Conservation (phyloP, 1,139 yeast species). For the Suhomyces yuchorum region DNA sequence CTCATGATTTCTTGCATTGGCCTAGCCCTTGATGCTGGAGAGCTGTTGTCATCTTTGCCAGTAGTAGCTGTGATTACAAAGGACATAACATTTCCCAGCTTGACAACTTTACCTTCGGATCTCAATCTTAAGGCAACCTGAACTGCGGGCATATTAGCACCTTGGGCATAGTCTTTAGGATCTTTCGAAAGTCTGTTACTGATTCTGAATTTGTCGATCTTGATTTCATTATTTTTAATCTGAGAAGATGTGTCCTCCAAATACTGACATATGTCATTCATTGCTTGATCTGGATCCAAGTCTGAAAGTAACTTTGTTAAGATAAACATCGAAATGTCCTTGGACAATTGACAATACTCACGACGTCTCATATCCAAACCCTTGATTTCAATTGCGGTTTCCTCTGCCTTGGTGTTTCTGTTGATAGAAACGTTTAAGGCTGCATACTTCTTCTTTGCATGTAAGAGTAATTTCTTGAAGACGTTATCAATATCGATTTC, state of each 20-base stretch:
- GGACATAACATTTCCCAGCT: conserved; percentile 89
- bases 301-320: conserved; percentile 73
- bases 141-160: conserved; percentile 87
- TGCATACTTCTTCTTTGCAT: conserved; percentile 98
- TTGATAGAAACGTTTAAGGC: conserved; percentile 67
- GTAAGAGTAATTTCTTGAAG: conserved; percentile 79
- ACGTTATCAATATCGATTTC: conserved; percentile 97
- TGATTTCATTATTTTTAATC: conserved; percentile 61
- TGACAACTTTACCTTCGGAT: conserved; percentile 78
- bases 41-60: conserved; percentile 38
- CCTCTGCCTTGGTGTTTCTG: conserved; percentile 53
- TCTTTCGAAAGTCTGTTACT: conserved; percentile 78
- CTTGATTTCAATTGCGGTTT: conserved; percentile 74
- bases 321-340: conserved; percentile 79
- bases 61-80: conserved; percentile 65
- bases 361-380: conserved; percentile 98
- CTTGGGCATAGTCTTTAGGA: conserved; percentile 73
- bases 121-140: conserved; percentile 85
- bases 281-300: conserved; percentile 74
- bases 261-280: conserved; percentile 71
- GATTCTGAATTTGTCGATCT: conserved; percentile 66
- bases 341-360: conserved; percentile 91
- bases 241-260: conserved; percentile 62
- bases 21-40: conserved; percentile 76
- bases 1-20: conserved; percentile 70